Percentiles rank a stretch among this genome's conserved stretches.
Conservation (phyloP, 371 early-diverging fungal genomes). For the Apophysomyces ossiformis region DNA sequence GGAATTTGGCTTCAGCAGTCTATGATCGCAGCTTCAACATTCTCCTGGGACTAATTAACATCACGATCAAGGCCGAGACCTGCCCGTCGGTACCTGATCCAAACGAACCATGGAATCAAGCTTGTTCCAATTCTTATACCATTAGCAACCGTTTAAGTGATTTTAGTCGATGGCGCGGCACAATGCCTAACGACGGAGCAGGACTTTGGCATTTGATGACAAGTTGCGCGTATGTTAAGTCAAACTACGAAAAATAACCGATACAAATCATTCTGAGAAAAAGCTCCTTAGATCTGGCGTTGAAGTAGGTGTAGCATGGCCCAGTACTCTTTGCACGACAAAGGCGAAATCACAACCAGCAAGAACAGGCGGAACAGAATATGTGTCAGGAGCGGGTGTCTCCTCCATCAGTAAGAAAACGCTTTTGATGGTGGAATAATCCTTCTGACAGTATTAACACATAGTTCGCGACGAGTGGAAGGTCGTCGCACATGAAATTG, state of each 20-base stretch:
- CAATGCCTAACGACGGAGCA: slow-evolving; percentile 67
- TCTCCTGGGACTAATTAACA: slow-evolving; percentile 82
- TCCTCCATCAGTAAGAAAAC: slow-evolving; percentile 69
- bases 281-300: slow-evolving; percentile 61
- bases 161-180: slow-evolving; percentile 90
- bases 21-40: slow-evolving; percentile 91
- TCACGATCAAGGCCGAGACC: slow-evolving; percentile 68
- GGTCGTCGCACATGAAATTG: slow-evolving; percentile 95
- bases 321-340: slow-evolving; percentile 74
- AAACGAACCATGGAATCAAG: slow-evolving; percentile 79
- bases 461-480: slow-evolving; percentile 88
- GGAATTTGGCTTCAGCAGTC: slow-evolving; percentile 78
- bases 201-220: slow-evolving; percentile 97
- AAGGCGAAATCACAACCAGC: slow-evolving; percentile 42
- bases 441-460: neutral
- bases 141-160: slow-evolving; percentile 85
- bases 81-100: slow-evolving; percentile 57
- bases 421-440: neutral
- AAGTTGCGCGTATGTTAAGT: slow-evolving; percentile 67
- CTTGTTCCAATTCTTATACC: slow-evolving; percentile 70
- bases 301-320: slow-evolving; percentile 95
- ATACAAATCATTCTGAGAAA: neutral
- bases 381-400: slow-evolving; percentile 85
- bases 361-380: slow-evolving; percentile 45
- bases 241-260: neutral